These are phyloP conservation scores for Rhynchospora pubera DNA, from an alignment of 176 grass and related monocot genomes.

Conservation along the genomic window DNA sequence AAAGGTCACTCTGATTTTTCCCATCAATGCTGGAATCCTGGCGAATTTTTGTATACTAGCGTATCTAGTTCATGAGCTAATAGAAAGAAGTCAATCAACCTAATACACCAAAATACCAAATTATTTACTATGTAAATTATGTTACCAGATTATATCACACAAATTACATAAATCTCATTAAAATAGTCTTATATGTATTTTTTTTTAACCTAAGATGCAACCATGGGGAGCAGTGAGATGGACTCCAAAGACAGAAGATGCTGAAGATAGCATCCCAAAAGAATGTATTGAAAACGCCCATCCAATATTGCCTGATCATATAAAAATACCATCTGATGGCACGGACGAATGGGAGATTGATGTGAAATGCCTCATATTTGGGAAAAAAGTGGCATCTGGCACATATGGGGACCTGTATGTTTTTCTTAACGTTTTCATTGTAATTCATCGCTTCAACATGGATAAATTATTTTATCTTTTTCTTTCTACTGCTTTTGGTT, in stretches of 20 bases:
- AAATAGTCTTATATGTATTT: background rate
- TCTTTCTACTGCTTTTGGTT: slow-evolving; percentile 5
- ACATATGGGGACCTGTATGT: slow-evolving; percentile 40
- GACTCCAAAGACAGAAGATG: slow-evolving; percentile 30
- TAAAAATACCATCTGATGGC: slow-evolving; percentile 29
- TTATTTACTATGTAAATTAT: too few species aligned
- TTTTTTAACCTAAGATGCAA: slow-evolving; percentile 28
- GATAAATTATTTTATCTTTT: background rate
- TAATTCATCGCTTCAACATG: background rate
- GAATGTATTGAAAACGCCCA: background rate
- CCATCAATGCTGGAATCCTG: background rate
- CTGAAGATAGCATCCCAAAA: background rate
- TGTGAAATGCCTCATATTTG: slow-evolving; percentile 24
- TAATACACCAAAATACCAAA: too few species aligned
- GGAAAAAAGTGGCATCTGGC: slow-evolving; percentile 39
- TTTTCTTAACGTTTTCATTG: background rate
- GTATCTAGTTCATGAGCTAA: background rate
- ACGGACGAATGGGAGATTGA: slow-evolving; percentile 42
- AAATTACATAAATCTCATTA: background rate
- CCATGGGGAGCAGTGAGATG: slow-evolving; percentile 31
- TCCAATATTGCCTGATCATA: slow-evolving; percentile 10
- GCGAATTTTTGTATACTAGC: background rate
- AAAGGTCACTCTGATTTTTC: background rate
- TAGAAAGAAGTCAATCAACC: background rate
- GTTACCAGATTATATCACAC: background rate